Percentiles rank a stretch among this genome's conserved stretches.
Conservation (phyloP, 768 basidiomycete genomes). For the Kwoniella mangroviensis region DNA sequence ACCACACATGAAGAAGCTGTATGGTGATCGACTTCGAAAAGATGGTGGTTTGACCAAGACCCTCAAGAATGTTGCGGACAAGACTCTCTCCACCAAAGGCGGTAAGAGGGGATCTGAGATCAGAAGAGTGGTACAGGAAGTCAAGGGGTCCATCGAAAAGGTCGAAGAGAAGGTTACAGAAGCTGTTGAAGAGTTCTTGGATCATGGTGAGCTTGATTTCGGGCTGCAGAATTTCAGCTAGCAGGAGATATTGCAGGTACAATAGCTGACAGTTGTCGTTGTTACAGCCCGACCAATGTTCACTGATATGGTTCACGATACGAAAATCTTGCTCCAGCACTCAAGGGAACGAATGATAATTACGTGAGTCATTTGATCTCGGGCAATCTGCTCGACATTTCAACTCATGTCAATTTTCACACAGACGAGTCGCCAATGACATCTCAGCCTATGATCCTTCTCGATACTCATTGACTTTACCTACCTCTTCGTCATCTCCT, state of each 20-base stretch:
- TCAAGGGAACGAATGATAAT: slow-evolving; percentile 89
- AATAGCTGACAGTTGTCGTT: neutral
- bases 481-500: slow-evolving; percentile 58
- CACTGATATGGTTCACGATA: slow-evolving; percentile 88
- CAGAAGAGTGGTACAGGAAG: slow-evolving; percentile 80
- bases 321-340: slow-evolving; percentile 86
- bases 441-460: slow-evolving; percentile 76
- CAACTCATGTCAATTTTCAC: slow-evolving; percentile 10
- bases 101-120: slow-evolving; percentile 83
- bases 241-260: no score
- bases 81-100: slow-evolving; percentile 72
- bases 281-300: slow-evolving; percentile 78
- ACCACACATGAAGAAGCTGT: slow-evolving; percentile 97
- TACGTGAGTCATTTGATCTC: no score
- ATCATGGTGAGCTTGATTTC: slow-evolving; percentile 69
- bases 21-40: slow-evolving; percentile 89
- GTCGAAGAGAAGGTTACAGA: slow-evolving; percentile 93
- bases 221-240: no score
- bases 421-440: slow-evolving; percentile 78
- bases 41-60: slow-evolving; percentile 98
- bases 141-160: slow-evolving; percentile 92
- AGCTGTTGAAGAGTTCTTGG: slow-evolving; percentile 89
- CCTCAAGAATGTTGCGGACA: slow-evolving; percentile 88
- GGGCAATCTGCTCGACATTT: neutral
- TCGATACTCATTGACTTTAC: slow-evolving; percentile 73